These are phyloP conservation scores for Anthracocystis panici-leucophaei DNA, from an alignment of 1,284 basidiomycete species.

Conservation along the genomic window DNA sequence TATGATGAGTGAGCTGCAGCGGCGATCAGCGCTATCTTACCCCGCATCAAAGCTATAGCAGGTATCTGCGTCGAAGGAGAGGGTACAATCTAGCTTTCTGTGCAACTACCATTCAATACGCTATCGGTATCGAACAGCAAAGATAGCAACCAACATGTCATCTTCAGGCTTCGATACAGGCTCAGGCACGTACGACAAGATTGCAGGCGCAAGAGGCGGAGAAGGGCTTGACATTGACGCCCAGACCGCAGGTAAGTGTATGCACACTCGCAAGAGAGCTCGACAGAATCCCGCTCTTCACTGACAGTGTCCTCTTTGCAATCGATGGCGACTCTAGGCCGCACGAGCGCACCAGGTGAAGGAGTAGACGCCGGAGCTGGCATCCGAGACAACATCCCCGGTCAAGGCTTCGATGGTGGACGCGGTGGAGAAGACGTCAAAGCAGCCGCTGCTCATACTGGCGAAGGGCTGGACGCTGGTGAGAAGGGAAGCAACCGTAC, in stretches of 20 bases:
- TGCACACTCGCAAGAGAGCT: not conserved
- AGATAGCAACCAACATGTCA: not conserved
- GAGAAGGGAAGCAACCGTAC: slow-evolving; percentile 15
- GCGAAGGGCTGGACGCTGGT: slow-evolving; percentile 24
- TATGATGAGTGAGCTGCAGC: not conserved
- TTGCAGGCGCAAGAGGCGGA: slow-evolving; percentile 12
- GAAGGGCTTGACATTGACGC: slow-evolving; percentile 29
- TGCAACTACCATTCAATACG: too few relatives aligned
- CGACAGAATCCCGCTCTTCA: not conserved
- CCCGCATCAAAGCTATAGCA: not conserved
- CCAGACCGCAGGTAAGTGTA: slow-evolving; percentile 21
- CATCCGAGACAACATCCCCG: slow-evolving; percentile 14
- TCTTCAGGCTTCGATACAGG: slow-evolving; percentile 29
- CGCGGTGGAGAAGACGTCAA: slow-evolving; percentile 14
- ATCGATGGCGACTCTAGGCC: slow-evolving; percentile 9
- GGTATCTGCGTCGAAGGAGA: too few relatives aligned
- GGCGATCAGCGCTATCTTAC: not conserved
- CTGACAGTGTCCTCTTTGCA: not conserved
- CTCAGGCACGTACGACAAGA: slow-evolving; percentile 19
- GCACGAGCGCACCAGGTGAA: slow-evolving; percentile 12
- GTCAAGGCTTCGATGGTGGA: slow-evolving; percentile 20
- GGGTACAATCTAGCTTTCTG: too few relatives aligned
- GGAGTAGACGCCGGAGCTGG: slow-evolving; percentile 18
- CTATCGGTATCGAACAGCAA: not conserved
- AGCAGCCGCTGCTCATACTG: slow-evolving; percentile 13